These are phyloP conservation scores for Aspergillus melleus DNA, from an alignment of 2,329 filamentous ascomycete species.

Conservation along the genomic window DNA sequence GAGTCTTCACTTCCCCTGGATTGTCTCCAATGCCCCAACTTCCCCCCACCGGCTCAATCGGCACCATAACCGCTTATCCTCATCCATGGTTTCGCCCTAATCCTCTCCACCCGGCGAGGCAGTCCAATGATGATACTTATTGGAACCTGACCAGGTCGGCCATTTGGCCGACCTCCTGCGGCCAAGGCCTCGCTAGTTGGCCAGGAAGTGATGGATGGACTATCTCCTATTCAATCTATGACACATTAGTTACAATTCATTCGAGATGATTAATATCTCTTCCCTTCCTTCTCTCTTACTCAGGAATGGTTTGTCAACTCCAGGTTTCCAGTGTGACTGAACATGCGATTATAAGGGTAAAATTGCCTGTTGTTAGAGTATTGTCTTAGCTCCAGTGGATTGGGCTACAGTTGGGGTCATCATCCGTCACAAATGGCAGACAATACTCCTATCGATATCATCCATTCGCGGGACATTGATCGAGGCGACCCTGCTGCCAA, in stretches of 20 bases:
- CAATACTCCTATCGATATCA: conserved; percentile 32
- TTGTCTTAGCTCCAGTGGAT: neutral
- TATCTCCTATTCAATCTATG: conserved; percentile 6
- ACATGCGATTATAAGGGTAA: neutral
- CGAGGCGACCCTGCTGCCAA: neutral
- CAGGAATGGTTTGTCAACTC: neutral
- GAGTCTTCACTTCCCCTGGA: neutral
- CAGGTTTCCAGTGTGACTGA: neutral
- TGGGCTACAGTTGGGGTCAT: neutral
- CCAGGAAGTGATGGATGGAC: neutral
- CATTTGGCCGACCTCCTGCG: conserved; percentile 13
- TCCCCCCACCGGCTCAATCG: conserved; percentile 17
- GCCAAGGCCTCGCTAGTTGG: conserved; percentile 8
- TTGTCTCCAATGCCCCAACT: conserved; percentile 1
- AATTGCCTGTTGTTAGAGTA: neutral
- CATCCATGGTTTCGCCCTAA: neutral
- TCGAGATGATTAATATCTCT: neutral
- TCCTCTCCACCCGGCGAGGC: neutral
- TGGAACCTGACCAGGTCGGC: conserved; percentile 7
- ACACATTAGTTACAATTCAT: conserved; percentile 8
- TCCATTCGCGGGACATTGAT: conserved; percentile 22
- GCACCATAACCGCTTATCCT: conserved; percentile 7
- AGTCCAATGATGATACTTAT: conserved; percentile 14
- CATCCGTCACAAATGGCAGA: conserved; percentile 28
- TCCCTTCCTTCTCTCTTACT: neutral